phyloP scores from a whole-genome alignment of 176 grass and related monocot genomes.

The Zea luxurians region DNA sequence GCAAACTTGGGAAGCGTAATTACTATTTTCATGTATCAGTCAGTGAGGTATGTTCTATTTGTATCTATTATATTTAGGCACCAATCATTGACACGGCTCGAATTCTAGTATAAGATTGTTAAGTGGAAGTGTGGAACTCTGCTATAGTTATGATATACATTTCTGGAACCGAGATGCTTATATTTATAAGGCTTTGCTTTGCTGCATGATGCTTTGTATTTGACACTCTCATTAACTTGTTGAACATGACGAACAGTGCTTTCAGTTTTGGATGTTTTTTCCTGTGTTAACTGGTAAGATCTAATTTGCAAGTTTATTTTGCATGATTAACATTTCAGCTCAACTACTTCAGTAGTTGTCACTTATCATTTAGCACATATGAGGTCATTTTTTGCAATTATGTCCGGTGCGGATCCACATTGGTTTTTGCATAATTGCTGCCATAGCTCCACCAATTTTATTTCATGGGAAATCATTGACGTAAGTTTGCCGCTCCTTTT shows the following conservation, averaged over 20 bases:
- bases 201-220: conserved; percentile 19
- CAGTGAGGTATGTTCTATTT: not conserved
- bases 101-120: not conserved
- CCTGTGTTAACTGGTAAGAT: conserved; percentile 74
- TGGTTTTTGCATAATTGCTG: conserved; percentile 92
- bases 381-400: not conserved
- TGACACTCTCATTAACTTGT: conserved; percentile 17
- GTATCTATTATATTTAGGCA: not conserved
- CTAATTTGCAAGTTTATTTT: conserved; percentile 9
- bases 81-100: not conserved
- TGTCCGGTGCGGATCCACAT: conserved; percentile 69
- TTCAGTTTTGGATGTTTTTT: conserved; percentile 93
- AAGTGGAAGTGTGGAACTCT: not conserved
- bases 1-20: not conserved
- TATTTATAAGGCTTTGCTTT: conserved; percentile 5
- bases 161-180: conserved; percentile 11
- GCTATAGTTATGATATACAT: not conserved
- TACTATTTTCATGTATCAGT: conserved; percentile 7
- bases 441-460: conserved; percentile 85
- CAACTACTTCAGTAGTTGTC: not conserved
- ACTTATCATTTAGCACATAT: not conserved
- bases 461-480: conserved; percentile 85
- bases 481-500: conserved; percentile 47
- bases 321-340: not conserved
- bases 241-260: conserved; percentile 78